Evolutionary conservation across 768 basidiomycete species (phyloP).

Genomic region (Lactifluus subvellereus): DNA sequence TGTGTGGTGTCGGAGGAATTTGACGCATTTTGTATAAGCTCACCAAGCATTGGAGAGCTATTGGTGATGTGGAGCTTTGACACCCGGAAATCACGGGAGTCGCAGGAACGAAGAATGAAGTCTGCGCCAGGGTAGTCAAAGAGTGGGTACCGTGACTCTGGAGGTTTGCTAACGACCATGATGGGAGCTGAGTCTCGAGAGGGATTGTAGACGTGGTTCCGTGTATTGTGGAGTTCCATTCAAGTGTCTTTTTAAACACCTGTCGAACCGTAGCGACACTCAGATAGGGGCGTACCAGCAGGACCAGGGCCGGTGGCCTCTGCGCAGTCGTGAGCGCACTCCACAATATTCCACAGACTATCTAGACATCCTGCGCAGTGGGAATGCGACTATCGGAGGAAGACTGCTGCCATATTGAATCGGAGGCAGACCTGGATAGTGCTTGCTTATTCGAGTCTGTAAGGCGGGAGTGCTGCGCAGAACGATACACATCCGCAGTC

Average conservation of each 20-base stretch:
- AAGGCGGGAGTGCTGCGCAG: too few relatives aligned
- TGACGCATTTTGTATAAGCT: not conserved
- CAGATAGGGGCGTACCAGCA: not conserved
- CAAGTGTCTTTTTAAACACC: not conserved
- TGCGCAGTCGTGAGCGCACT: not conserved
- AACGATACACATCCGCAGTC: too few relatives aligned
- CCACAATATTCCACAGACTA: not conserved
- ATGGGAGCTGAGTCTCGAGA: not conserved
- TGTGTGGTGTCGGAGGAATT: not conserved
- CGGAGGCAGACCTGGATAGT: too few relatives aligned
- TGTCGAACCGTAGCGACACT: not conserved
- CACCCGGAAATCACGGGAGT: slow-evolving; percentile 40
- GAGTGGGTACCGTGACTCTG: not conserved
- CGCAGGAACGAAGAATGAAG: slow-evolving; percentile 38
- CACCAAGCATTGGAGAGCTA: slow-evolving; percentile 38
- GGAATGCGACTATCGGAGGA: not conserved
- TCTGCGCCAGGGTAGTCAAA: slow-evolving; percentile 34
- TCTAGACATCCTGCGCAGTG: not conserved
- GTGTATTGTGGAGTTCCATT: not conserved
- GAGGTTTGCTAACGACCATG: too few relatives aligned
- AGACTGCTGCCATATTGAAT: too few relatives aligned
- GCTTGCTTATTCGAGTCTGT: too few relatives aligned
- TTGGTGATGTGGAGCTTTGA: slow-evolving; percentile 39
- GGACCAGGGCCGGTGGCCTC: not conserved
- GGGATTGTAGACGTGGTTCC: not conserved